Evolutionary conservation across 2,329 filamentous ascomycete species (phyloP), one percentile per base, ranked within the genome.

Genomic region (Aspergillus persii): DNA sequence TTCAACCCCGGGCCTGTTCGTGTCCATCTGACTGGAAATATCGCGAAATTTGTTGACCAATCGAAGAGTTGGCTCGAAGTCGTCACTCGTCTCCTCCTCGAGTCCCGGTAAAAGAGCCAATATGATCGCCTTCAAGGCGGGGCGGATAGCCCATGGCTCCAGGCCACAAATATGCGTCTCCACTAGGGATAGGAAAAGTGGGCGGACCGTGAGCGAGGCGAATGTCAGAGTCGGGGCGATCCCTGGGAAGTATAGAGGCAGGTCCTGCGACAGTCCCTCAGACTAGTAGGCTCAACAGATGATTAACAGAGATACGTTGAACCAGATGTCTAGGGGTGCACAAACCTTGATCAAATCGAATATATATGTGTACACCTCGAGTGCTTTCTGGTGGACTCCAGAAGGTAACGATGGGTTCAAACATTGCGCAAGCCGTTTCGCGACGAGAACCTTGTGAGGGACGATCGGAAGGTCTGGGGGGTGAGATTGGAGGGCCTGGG

Each of bases 11-110:
- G 83, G 78, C 61, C 83, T 66, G 41, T 73, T 71, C 67, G 30
- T 86, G 79, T 58, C 87, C 82, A 67, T 92, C 84, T 51, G 65
- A 15, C 67, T 69, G 23, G 73, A 68, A 8, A 85, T 83, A 59
- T 83, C 77, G 69, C 93, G 92, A 72, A 98, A 87, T 58, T 84
- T 87, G 67, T 95, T 89, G 50, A 98, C 74, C 8, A 96, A 85
- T 59, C 84, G 85, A 57, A 96, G 74, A 1, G 93, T 96, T 56
- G 90, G 85, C 63, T 98, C 94, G 74, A 98, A 99, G 72, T 99
- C 96, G 72, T 99, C 95, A 65, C 93, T 96, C 8, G 92, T 96
- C 74, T 98, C 95, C 66, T 99, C 95, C 74, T 99, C 95, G 2
- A 99, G 78, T 0, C 93, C 95, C 0, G 95, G 95, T 3, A 99